These are phyloP conservation scores for Astrothelium macrocarpum DNA, from an alignment of 495 filamentous ascomycete species.

Conservation along the genomic window DNA sequence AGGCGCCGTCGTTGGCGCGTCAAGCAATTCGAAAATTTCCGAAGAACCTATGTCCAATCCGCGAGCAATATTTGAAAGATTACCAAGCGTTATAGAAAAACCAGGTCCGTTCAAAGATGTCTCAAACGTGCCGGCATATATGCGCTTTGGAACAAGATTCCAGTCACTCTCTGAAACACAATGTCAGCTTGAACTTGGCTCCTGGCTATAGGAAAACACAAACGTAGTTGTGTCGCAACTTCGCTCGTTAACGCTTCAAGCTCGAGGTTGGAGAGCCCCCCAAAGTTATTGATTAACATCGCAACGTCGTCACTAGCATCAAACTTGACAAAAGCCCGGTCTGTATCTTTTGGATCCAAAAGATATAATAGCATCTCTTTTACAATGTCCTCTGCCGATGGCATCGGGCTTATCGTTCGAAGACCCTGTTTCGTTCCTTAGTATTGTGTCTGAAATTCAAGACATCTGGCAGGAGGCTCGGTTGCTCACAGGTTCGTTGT, in stretches of 20 bases:
- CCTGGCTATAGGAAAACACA: conserved; percentile 5
- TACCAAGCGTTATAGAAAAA: conserved; percentile 51
- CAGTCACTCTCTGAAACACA: conserved; percentile 36
- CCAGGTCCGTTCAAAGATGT: conserved; percentile 54
- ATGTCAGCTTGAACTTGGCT: background rate
- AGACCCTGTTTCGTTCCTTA: conserved; percentile 33
- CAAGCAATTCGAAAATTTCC: conserved; percentile 46
- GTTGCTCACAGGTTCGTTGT: conserved; percentile 46
- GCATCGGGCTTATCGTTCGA: conserved; percentile 45
- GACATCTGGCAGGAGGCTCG: too few species aligned
- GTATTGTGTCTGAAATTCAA: too few species aligned
- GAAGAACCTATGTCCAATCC: conserved; percentile 35
- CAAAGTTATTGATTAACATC: conserved; percentile 53
- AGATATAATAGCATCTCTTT: conserved; percentile 44
- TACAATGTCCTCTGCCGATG: conserved; percentile 44
- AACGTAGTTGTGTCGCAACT: conserved; percentile 40
- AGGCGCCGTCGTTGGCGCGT: conserved; percentile 45
- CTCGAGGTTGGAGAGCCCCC: conserved; percentile 53
- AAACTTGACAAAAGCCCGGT: conserved; percentile 51
- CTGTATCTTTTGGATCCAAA: conserved; percentile 45
- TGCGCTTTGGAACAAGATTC: conserved; percentile 31
- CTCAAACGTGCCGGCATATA: conserved; percentile 43
- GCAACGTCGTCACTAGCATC: conserved; percentile 43
- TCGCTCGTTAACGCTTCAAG: conserved; percentile 48
- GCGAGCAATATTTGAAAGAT: conserved; percentile 39